phyloP scores from a whole-genome alignment of 768 basidiomycete genomes.

The Lactarius sp. region DNA sequence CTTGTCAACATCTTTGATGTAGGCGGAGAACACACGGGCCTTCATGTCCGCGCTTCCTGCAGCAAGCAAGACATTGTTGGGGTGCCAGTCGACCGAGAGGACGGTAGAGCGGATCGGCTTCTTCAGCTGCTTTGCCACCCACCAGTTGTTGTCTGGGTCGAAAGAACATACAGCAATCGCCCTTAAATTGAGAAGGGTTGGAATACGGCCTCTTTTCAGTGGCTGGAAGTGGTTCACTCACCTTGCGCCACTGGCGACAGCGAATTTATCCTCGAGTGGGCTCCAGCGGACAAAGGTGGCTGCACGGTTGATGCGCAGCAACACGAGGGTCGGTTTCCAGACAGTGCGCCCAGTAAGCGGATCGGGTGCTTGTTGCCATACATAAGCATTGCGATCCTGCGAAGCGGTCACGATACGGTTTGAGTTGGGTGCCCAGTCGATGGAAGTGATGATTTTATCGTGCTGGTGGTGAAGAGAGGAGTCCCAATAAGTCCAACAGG shows the following conservation, averaged over 20 bases:
- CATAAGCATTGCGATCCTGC: slow-evolving; percentile 98
- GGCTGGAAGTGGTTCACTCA: slow-evolving; percentile 32
- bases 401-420: slow-evolving; percentile 98
- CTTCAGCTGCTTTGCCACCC: slow-evolving; percentile 96
- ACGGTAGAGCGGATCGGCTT: slow-evolving; percentile 97
- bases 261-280: slow-evolving; percentile 97
- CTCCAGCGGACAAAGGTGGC: slow-evolving; percentile 96
- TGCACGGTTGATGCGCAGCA: slow-evolving; percentile 91
- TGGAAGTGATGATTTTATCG: slow-evolving; percentile 95
- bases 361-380: slow-evolving; percentile 85
- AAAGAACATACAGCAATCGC: slow-evolving; percentile 96
- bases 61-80: slow-evolving; percentile 95
- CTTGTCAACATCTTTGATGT: slow-evolving; percentile 96
- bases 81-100: slow-evolving; percentile 94
- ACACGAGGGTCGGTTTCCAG: slow-evolving; percentile 97
- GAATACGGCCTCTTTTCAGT: not conserved
- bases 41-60: slow-evolving; percentile 98
- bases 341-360: slow-evolving; percentile 59
- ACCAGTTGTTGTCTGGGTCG: slow-evolving; percentile 98
- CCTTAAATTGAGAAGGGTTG: slow-evolving; percentile 37
- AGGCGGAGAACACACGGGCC: slow-evolving; percentile 95
- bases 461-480: slow-evolving; percentile 50
- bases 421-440: slow-evolving; percentile 96
- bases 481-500: not conserved
- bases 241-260: slow-evolving; percentile 95